Evolutionary conservation across 257 asterid species (phyloP).

Genomic region (Przewalskia tangutica): DNA sequence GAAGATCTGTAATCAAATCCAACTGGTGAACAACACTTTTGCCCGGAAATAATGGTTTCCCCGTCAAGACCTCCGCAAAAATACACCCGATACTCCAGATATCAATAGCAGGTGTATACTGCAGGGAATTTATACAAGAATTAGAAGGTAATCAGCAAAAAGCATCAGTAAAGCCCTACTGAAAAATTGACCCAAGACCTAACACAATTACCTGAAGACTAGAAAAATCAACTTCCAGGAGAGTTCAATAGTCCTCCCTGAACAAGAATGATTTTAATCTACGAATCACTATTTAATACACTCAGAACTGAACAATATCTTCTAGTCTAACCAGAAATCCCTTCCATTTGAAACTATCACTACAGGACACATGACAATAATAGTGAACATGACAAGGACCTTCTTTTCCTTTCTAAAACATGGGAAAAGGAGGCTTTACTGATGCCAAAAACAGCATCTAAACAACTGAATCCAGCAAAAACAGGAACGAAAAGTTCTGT

Average conservation of each 20-base stretch:
- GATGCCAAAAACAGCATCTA: not conserved
- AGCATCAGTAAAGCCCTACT: slow-evolving; percentile 14
- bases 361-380: not conserved
- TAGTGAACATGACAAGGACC: not conserved
- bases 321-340: slow-evolving; percentile 5
- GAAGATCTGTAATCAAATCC: slow-evolving; percentile 82
- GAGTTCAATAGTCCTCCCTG: slow-evolving; percentile 90
- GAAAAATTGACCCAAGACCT: slow-evolving; percentile 32
- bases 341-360: not conserved
- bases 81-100: slow-evolving; percentile 91
- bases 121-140: slow-evolving; percentile 23
- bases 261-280: slow-evolving; percentile 79
- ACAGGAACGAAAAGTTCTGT: not conserved
- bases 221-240: slow-evolving; percentile 82
- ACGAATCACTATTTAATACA: slow-evolving; percentile 48
- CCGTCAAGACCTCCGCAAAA: slow-evolving; percentile 71
- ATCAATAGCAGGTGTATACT: slow-evolving; percentile 93
- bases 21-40: slow-evolving; percentile 89
- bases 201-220: slow-evolving; percentile 66
- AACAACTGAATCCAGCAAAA: not conserved
- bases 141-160: slow-evolving; percentile 5
- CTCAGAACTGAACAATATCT: slow-evolving; percentile 21
- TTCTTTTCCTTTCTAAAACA: not conserved
- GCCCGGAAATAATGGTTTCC: slow-evolving; percentile 90
- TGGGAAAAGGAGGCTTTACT: not conserved